phyloP scores from a whole-genome alignment of 2,329 filamentous ascomycete species.

The Penicillium psychrosexuale region DNA sequence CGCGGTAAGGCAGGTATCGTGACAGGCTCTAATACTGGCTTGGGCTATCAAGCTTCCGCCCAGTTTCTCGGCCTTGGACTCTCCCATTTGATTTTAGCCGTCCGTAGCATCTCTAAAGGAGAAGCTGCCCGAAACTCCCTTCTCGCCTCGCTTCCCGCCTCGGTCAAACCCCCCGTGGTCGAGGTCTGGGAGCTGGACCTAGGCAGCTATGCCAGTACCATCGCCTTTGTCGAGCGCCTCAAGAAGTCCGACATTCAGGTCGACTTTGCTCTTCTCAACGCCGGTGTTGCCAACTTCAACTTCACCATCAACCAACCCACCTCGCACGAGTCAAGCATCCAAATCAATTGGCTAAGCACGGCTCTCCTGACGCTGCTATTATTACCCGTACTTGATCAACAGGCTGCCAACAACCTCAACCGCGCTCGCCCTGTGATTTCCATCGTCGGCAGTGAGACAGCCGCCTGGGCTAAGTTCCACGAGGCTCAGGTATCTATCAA shows the following conservation, averaged over 20 bases:
- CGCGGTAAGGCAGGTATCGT: slow-evolving; percentile 45
- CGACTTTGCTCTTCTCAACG: slow-evolving; percentile 42
- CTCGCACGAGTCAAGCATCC: slow-evolving; percentile 24
- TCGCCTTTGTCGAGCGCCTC: slow-evolving; percentile 34
- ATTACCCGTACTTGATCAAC: slow-evolving; percentile 18
- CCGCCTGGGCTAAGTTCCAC: neutral
- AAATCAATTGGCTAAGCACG: slow-evolving; percentile 29
- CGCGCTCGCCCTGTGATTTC: neutral
- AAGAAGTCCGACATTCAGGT: slow-evolving; percentile 27
- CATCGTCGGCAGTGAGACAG: neutral
- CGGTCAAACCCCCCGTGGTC: slow-evolving; percentile 28
- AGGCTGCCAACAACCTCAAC: neutral
- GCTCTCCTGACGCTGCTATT: slow-evolving; percentile 23
- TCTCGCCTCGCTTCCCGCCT: slow-evolving; percentile 28
- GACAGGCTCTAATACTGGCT: slow-evolving; percentile 49
- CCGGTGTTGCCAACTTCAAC: slow-evolving; percentile 28
- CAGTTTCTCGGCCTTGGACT: slow-evolving; percentile 44
- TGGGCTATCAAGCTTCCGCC: slow-evolving; percentile 47
- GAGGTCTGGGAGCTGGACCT: slow-evolving; percentile 50
- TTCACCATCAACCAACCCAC: slow-evolving; percentile 12
- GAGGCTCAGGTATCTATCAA: neutral
- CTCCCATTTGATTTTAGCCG: slow-evolving; percentile 46
- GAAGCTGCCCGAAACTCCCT: slow-evolving; percentile 45
- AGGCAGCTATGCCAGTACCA: slow-evolving; percentile 37
- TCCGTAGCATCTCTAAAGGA: slow-evolving; percentile 45